Percentiles rank a stretch among this genome's conserved stretches.
These are phyloP conservation scores for Croton setiger DNA, from an alignment of 441 rosid genomes.

Conservation along the genomic window DNA sequence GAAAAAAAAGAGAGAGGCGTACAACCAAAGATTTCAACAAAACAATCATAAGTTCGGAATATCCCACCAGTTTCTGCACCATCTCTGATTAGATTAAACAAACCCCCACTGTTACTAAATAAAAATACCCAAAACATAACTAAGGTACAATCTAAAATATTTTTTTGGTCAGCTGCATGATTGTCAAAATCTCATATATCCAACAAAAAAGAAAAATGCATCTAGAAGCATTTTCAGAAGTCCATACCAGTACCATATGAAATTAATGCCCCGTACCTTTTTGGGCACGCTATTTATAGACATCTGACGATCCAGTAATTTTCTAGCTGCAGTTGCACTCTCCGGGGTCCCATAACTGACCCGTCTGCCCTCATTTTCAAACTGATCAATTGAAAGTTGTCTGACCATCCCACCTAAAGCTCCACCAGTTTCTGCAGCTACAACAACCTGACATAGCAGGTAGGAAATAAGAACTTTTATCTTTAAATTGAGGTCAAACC, in stretches of 20 bases:
- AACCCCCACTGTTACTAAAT: not conserved
- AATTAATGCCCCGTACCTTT: conserved; percentile 47
- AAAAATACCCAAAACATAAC: not conserved
- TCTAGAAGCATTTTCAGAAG: not conserved
- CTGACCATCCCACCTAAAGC: conserved; percentile 98
- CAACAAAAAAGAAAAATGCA: conserved; percentile 4
- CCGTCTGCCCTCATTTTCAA: conserved; percentile 97
- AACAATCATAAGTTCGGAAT: not conserved
- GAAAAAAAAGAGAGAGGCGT: not conserved
- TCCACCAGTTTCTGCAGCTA: conserved; percentile 96
- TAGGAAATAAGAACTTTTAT: conserved; percentile 11
- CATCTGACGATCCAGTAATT: conserved; percentile 93
- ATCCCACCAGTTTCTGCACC: conserved; percentile 1
- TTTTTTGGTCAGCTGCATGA: conserved; percentile 1
- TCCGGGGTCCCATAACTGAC: conserved; percentile 95
- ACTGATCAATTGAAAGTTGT: conserved; percentile 92
- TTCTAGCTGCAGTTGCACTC: conserved; percentile 94
- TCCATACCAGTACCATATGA: not conserved
- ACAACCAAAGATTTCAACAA: not conserved
- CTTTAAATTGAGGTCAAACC: conserved; percentile 12
- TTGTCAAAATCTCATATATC: not conserved
- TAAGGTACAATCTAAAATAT: not conserved
- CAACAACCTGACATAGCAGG: conserved; percentile 62
- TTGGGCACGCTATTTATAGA: conserved; percentile 91
- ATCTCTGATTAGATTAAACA: not conserved